Evolutionary conservation across 352 stramenopile species (phyloP).

Genomic region (Pythium periplocum): DNA sequence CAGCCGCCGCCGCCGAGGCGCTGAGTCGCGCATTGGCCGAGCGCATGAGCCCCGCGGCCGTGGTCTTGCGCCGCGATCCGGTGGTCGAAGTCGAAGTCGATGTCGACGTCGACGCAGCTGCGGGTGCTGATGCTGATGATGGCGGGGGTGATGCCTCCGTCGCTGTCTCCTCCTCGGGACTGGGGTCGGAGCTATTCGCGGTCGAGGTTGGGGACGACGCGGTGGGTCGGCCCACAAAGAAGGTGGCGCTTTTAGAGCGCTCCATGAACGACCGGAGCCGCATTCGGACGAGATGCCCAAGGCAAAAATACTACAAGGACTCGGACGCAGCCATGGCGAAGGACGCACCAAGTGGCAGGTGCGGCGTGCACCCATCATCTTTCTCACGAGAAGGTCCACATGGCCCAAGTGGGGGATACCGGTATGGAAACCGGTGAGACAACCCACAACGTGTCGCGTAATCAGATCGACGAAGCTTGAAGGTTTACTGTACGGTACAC

Average conservation of each 20-base stretch:
- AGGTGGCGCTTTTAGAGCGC: constrained; percentile 8
- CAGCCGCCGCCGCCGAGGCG: constrained; percentile 4
- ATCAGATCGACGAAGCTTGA: no score
- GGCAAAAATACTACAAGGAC: no score
- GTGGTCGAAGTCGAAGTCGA: background rate
- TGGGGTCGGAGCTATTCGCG: constrained; percentile 1
- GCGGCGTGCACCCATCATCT: no score
- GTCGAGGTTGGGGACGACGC: background rate
- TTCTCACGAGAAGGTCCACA: no score
- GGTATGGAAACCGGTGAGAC: no score
- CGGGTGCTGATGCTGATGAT: background rate
- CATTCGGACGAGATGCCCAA: constrained; percentile 2
- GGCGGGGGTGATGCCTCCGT: background rate
- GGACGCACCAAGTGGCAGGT: no score
- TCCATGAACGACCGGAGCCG: constrained; percentile 16
- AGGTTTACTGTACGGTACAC: no score
- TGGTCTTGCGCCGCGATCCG: background rate
- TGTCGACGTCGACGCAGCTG: background rate
- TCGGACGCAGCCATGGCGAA: no score
- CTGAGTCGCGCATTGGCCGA: constrained; percentile 7
- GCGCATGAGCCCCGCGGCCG: background rate
- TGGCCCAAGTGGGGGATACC: no score
- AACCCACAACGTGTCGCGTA: no score
- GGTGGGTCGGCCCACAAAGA: constrained; percentile 1
- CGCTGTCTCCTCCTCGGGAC: background rate